Evolutionary conservation across 331 rosid species (phyloP).

Genomic region (Rhamnella rubrinervis): DNA sequence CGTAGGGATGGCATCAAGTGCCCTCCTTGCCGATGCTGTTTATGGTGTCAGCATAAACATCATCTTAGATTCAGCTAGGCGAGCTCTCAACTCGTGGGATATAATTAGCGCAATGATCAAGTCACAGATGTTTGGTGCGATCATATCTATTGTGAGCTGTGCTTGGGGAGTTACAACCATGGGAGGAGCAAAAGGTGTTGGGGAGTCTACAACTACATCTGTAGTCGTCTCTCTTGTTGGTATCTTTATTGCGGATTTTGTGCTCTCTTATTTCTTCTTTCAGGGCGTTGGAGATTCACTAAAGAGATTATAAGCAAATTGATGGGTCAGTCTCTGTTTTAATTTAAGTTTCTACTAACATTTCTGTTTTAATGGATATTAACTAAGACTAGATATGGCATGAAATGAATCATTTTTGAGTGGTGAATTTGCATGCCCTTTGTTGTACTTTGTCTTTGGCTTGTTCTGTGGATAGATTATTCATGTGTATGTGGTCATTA

Average conservation of each 20-base stretch:
- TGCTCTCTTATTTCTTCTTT: constrained; percentile 81
- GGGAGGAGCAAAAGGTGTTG: constrained; percentile 98
- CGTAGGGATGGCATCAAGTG: constrained; percentile 90
- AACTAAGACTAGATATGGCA: not conserved
- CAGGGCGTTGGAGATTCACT: constrained; percentile 92
- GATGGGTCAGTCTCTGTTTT: constrained; percentile 2
- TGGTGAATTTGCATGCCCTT: not conserved
- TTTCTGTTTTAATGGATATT: not conserved
- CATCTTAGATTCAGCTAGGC: constrained; percentile 84
- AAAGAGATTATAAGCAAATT: constrained; percentile 47
- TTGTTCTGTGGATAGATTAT: not conserved
- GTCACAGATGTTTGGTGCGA: constrained; percentile 88
- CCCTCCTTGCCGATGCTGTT: constrained; percentile 76
- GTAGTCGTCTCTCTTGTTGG: constrained; percentile 97
- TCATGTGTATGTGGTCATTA: no score
- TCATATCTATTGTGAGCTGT: constrained; percentile 90
- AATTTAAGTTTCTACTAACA: not conserved
- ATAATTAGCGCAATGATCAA: constrained; percentile 89
- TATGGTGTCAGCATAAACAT: constrained; percentile 91
- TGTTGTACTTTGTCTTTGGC: not conserved
- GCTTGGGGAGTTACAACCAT: constrained; percentile 93
- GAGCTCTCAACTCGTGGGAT: constrained; percentile 85
- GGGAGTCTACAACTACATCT: constrained; percentile 95
- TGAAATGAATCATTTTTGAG: not conserved
- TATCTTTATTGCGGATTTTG: constrained; percentile 86